Evolutionary conservation across 805 yeast species (phyloP).

Genomic region (Komagataella kurtzmanii): DNA sequence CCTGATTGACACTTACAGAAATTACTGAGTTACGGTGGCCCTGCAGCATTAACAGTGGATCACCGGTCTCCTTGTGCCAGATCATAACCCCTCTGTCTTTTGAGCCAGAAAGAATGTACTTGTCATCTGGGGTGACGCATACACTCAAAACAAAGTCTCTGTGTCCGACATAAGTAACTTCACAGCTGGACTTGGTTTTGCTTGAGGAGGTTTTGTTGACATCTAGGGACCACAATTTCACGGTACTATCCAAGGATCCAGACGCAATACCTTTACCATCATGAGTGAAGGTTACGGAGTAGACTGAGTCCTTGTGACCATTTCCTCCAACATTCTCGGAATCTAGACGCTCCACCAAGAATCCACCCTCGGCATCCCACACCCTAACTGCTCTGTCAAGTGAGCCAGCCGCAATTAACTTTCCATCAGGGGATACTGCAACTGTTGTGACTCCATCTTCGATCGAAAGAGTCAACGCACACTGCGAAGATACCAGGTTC

Average conservation of each 20-base stretch:
- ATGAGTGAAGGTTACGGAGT: constrained; percentile 86
- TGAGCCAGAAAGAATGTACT: constrained; percentile 86
- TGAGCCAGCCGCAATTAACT: constrained; percentile 90
- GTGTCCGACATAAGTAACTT: constrained; percentile 90
- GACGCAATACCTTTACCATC: constrained; percentile 86
- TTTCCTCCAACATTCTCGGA: constrained; percentile 79
- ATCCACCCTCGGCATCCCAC: constrained; percentile 92
- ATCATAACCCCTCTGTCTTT: constrained; percentile 94
- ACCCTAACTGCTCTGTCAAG: constrained; percentile 91
- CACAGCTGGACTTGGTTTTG: constrained; percentile 47
- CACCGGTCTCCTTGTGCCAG: constrained; percentile 91
- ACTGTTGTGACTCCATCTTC: constrained; percentile 98
- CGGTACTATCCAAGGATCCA: constrained; percentile 92
- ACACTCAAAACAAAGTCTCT: constrained; percentile 91
- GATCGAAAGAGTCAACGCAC: constrained; percentile 76
- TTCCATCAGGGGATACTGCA: constrained; percentile 92
- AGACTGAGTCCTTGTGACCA: constrained; percentile 93
- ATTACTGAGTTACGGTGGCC: constrained; percentile 95
- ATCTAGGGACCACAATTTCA: constrained; percentile 88
- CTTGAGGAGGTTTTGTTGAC: constrained; percentile 32
- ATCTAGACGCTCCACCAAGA: constrained; percentile 83
- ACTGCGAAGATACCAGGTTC: constrained; percentile 86
- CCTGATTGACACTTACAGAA: constrained; percentile 82
- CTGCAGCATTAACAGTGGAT: constrained; percentile 88
- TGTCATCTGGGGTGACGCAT: constrained; percentile 86